Evolutionary conservation across 2,329 filamentous ascomycete genomes (phyloP), one percentile per base, ranked within the genome.

Genomic region (Geosmithia morbida): DNA sequence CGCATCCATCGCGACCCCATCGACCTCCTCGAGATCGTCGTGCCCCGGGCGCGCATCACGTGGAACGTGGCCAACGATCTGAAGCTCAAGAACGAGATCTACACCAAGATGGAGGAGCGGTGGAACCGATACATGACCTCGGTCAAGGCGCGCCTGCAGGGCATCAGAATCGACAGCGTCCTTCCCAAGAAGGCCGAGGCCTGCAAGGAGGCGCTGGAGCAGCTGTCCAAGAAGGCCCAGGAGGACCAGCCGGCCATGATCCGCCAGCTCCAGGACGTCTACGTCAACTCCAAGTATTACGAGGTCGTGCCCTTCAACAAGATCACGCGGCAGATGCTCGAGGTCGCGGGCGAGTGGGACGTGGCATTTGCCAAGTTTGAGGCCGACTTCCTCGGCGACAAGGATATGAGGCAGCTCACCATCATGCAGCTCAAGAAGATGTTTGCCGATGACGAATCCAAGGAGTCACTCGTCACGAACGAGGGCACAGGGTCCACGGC

Each of bases 41-140:
- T 97, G 2, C 92, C 92, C 2, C 78, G 89, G 48, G 80, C 88
- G 22, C 79, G 86, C 48, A 85, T 98, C 46, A 96, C 90, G 0
- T 98, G 94, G 90, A 97, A 96, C 62, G 92, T 98, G 22, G 90
- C 95, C 54, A 85, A 94, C 52, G 92, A 98, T 59, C 67, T 98
- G 45, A 84, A 76, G 53, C 74, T 98, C 56, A 95, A 95, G 63
- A 98, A 98, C 55, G 87, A 95, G 20, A 80, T 95, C 30, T 98
- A 86, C 59, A 72, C 71, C 19, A 84, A 82, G 58, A 85, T 84
- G 51, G 86, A 95, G 58, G 81, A 87, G 47, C 80, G 87, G 37
- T 82, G 95, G 66, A 81, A 79, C 53, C 81, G 82, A 19, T 98
- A 96, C 66, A 95, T 95, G 72, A 65, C 76, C 18, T 95, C 90